Evolutionary conservation across 345 rosid species (phyloP).

Genomic region (Eucalyptus tenuipes): DNA sequence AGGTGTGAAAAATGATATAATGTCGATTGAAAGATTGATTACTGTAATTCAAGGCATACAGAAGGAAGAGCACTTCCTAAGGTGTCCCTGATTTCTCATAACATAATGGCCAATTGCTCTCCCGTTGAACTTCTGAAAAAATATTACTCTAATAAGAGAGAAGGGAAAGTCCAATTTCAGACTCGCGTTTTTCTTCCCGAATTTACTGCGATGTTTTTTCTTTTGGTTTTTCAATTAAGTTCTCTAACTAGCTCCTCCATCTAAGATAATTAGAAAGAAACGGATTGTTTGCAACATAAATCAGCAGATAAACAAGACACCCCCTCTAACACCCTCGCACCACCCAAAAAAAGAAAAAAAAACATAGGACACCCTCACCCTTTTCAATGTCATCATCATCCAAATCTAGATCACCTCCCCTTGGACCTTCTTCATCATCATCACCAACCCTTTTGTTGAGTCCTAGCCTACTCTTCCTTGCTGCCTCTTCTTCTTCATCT

Average conservation of each 20-base stretch:
- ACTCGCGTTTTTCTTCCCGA: not conserved
- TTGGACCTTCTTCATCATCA: slow-evolving; percentile 88
- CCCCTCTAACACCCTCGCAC: not conserved
- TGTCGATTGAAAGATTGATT: not conserved
- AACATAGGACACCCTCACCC: slow-evolving; percentile 27
- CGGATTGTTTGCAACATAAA: not conserved
- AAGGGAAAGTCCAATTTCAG: not conserved
- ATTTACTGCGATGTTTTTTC: not conserved
- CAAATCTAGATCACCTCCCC: slow-evolving; percentile 88
- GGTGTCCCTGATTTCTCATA: not conserved
- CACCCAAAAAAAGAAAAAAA: not conserved
- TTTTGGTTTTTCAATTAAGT: not conserved
- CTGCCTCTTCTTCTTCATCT: slow-evolving; percentile 87
- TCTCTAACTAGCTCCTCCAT: not conserved
- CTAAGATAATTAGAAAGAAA: not conserved
- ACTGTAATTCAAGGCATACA: not conserved
- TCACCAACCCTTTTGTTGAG: slow-evolving; percentile 56
- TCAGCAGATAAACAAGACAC: not conserved
- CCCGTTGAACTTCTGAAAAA: not conserved
- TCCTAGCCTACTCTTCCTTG: slow-evolving; percentile 83
- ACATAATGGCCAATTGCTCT: not conserved
- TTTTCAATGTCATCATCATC: slow-evolving; percentile 96
- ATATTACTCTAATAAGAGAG: not conserved
- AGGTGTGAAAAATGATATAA: not conserved
- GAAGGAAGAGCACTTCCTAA: not conserved